Percentiles rank a stretch among this genome's conserved stretches.
Conservation (phyloP, 176 grass and related monocot genomes). For the Oryza brachyantha region DNA sequence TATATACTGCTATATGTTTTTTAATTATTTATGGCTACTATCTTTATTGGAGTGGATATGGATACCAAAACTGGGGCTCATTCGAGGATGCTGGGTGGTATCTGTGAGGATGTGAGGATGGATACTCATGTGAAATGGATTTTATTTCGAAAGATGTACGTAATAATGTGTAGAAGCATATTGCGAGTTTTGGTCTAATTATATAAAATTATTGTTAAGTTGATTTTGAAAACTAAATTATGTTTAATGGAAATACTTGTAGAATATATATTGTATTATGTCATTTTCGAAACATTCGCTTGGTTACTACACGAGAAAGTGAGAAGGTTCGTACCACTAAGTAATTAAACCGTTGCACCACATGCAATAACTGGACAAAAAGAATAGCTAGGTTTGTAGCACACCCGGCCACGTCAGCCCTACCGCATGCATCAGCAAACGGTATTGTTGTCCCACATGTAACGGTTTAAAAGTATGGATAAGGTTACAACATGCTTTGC, state of each 20-base stretch:
- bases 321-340: neutral
- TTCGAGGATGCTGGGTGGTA: neutral
- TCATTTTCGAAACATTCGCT: neutral
- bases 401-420: neutral
- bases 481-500: neutral
- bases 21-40: neutral
- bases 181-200: neutral
- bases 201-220: neutral
- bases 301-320: too few relatives aligned
- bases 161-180: neutral
- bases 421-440: neutral
- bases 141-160: neutral
- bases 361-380: neutral
- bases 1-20: neutral
- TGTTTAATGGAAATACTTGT: neutral
- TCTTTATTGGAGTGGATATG: neutral
- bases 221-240: neutral
- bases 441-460: too few relatives aligned
- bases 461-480: neutral
- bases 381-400: neutral
- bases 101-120: neutral
- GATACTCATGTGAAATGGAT: neutral
- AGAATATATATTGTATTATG: neutral
- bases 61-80: conserved; percentile 3
- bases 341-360: neutral